Evolutionary conservation across 805 yeast species (phyloP).

Genomic region (Nakazawaea siamensis): DNA sequence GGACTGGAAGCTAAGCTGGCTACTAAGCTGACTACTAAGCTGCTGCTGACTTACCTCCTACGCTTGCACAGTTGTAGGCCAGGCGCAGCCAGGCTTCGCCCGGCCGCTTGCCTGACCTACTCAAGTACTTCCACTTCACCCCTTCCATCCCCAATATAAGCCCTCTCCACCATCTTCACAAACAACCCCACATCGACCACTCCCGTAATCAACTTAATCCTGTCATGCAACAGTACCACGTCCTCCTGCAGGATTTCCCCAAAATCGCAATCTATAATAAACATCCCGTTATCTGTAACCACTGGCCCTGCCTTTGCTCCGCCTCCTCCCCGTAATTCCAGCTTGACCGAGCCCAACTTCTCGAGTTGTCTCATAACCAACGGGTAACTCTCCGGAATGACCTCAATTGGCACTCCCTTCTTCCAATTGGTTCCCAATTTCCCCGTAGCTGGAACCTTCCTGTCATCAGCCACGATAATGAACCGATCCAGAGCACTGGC

Average conservation of each 20-base stretch:
- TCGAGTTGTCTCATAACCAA: conserved; percentile 61
- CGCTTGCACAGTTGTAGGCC: no score
- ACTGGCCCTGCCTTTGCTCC: conserved; percentile 95
- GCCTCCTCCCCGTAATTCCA: conserved; percentile 76
- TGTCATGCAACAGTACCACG: conserved; percentile 43
- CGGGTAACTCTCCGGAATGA: conserved; percentile 81
- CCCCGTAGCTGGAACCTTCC: conserved; percentile 60
- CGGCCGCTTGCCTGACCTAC: neutral
- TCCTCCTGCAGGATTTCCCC: conserved; percentile 54
- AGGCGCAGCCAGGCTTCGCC: no score
- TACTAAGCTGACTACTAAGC: no score
- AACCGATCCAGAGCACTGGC: conserved; percentile 73
- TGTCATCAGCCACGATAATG: conserved; percentile 84
- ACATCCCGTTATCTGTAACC: conserved; percentile 92
- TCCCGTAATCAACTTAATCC: conserved; percentile 74
- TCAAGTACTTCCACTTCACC: conserved; percentile 42
- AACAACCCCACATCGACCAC: conserved; percentile 96
- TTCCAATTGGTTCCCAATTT: conserved; percentile 74
- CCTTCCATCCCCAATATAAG: conserved; percentile 82
- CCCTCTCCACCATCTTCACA: conserved; percentile 62
- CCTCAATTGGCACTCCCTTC: conserved; percentile 92
- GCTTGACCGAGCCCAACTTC: conserved; percentile 53
- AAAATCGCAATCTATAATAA: conserved; percentile 87
- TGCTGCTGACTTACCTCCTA: no score
- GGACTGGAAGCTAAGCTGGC: no score